phyloP scores from a whole-genome alignment of 441 rosid genomes.

The Pelargonium myrrhifolium region DNA sequence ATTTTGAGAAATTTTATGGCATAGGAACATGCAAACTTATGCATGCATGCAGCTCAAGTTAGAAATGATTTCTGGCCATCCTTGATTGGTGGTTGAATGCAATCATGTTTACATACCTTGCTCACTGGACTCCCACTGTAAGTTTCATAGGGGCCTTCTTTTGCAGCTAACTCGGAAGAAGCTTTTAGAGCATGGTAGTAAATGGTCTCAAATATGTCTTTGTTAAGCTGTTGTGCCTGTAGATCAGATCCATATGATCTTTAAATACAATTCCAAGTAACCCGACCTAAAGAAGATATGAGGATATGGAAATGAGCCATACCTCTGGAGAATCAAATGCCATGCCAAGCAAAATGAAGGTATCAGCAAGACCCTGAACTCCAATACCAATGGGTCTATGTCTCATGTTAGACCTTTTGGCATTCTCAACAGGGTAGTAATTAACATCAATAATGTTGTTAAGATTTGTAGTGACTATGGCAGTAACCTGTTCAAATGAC shows the following conservation, averaged over 20 bases:
- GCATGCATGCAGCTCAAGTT: too few species aligned
- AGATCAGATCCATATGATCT: too few species aligned
- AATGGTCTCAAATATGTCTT: slow-evolving; percentile 78
- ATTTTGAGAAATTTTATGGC: too few species aligned
- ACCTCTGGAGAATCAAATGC: slow-evolving; percentile 85
- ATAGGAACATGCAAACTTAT: too few species aligned
- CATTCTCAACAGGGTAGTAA: slow-evolving; percentile 83
- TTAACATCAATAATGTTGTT: slow-evolving; percentile 83
- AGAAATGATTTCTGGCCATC: too few species aligned
- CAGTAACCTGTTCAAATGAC: slow-evolving; percentile 48
- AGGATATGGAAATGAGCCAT: slow-evolving; percentile 17
- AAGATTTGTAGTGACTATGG: slow-evolving; percentile 59
- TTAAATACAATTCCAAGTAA: too few species aligned
- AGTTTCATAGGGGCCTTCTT: slow-evolving; percentile 69
- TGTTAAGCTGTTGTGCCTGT: slow-evolving; percentile 78
- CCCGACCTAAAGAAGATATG: too few species aligned
- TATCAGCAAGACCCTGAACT: slow-evolving; percentile 88
- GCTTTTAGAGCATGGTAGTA: slow-evolving; percentile 69
- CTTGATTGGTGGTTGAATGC: too few species aligned
- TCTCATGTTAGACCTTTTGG: slow-evolving; percentile 58
- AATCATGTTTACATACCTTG: slow-evolving; percentile 66
- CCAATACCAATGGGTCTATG: slow-evolving; percentile 91
- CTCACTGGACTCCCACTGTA: slow-evolving; percentile 75
- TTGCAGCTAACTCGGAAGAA: slow-evolving; percentile 54
- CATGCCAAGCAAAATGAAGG: slow-evolving; percentile 83